Evolutionary conservation across 1,284 basidiomycete genomes (phyloP).

Genomic region (Schizophyllum commune): DNA sequence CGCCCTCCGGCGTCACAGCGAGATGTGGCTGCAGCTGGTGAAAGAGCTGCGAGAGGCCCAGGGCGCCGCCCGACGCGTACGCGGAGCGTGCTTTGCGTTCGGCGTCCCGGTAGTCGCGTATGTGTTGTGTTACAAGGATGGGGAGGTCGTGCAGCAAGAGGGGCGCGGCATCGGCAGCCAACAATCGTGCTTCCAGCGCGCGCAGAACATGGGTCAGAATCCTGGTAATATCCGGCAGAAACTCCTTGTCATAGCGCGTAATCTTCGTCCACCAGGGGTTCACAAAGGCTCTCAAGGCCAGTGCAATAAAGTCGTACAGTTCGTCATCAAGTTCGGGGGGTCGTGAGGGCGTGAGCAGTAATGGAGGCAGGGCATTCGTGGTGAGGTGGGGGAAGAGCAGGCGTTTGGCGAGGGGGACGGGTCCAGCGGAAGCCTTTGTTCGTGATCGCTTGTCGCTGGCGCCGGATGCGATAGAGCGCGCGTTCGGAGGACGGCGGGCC

Average conservation of each 20-base stretch:
- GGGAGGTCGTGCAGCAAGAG: conserved; percentile 59
- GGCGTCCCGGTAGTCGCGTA: conserved; percentile 65
- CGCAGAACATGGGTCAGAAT: conserved; percentile 54
- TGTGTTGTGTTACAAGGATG: conserved; percentile 61
- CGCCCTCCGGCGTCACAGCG: conserved; percentile 57
- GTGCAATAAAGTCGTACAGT: conserved; percentile 70
- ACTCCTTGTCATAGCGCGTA: conserved; percentile 73
- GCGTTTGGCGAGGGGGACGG: conserved; percentile 42
- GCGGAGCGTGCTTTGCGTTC: conserved; percentile 52
- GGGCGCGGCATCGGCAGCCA: conserved; percentile 44
- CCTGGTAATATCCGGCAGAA: conserved; percentile 62
- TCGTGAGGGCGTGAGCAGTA: conserved; percentile 35
- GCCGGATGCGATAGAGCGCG: conserved; percentile 13
- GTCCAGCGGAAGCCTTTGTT: conserved; percentile 18
- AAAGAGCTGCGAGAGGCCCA: conserved; percentile 57
- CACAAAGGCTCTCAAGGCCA: conserved; percentile 67
- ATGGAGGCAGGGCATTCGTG: conserved; percentile 41
- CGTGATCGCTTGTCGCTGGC: conserved; percentile 8
- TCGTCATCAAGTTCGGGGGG: conserved; percentile 56
- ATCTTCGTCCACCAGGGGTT: conserved; percentile 79
- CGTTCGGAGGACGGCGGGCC: conserved; percentile 11
- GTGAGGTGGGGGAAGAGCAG: conserved; percentile 61
- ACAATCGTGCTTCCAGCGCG: conserved; percentile 50
- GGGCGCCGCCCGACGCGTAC: conserved; percentile 58
- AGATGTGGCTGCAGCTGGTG: conserved; percentile 75